These are phyloP conservation scores for Talaromyces rugulosus DNA, from an alignment of 2,329 filamentous ascomycete genomes.

Conservation along the genomic window DNA sequence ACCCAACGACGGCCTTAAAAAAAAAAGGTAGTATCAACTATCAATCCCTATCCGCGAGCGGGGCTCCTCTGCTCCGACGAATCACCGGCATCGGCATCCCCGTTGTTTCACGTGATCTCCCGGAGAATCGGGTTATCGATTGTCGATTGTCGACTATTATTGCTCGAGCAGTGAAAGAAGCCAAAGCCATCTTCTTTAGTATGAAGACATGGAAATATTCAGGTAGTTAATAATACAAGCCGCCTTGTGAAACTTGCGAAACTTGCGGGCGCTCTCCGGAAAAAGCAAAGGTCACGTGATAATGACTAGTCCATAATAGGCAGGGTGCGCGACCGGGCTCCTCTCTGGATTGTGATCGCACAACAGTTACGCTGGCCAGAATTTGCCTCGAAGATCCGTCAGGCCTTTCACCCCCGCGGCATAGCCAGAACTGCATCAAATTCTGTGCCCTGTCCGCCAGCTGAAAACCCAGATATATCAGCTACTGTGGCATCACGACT, in stretches of 20 bases:
- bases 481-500: background rate
- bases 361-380: constrained; percentile 12
- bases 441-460: background rate
- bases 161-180: background rate
- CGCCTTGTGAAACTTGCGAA: background rate
- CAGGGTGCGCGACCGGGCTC: background rate
- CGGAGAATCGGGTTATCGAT: background rate
- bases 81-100: background rate
- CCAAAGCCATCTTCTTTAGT: no score
- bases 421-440: constrained; percentile 8
- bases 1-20: no score
- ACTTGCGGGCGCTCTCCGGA: background rate
- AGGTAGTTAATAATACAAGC: background rate
- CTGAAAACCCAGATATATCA: background rate
- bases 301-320: background rate
- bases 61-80: background rate
- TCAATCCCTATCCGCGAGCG: background rate
- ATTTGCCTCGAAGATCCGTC: constrained; percentile 13
- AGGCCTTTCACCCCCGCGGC: constrained; percentile 12
- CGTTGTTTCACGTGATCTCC: background rate
- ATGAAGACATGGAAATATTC: no score
- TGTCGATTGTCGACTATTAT: background rate
- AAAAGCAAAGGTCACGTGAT: background rate
- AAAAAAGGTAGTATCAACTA: no score
- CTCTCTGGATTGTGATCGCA: constrained; percentile 11